Percentiles rank a stretch among this genome's conserved stretches.
phyloP scores from a whole-genome alignment of 306 rosid genomes.

The Quercus parvula region DNA sequence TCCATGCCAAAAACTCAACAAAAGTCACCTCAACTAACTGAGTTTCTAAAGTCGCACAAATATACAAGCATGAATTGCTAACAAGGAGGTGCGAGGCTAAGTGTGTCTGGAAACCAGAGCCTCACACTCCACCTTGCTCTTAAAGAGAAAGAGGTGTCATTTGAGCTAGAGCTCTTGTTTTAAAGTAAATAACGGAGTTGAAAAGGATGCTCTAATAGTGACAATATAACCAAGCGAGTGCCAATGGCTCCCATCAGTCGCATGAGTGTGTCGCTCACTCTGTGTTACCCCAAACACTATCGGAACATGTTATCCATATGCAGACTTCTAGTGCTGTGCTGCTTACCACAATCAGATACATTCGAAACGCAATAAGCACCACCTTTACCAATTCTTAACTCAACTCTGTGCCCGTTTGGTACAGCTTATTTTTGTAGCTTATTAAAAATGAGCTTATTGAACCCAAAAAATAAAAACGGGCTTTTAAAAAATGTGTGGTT shows the following conservation, averaged over 20 bases:
- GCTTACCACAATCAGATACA: not conserved
- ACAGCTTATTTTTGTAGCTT: no score
- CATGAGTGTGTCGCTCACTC: not conserved
- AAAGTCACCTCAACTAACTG: not conserved
- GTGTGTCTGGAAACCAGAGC: no score
- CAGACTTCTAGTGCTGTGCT: not conserved
- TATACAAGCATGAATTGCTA: not conserved
- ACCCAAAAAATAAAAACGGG: no score
- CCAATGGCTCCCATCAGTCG: not conserved
- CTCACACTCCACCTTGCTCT: no score
- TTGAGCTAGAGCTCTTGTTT: not conserved
- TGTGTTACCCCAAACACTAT: not conserved
- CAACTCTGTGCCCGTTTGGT: no score
- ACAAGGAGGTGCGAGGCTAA: no score
- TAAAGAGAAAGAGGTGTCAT: not conserved
- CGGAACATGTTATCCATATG: not conserved
- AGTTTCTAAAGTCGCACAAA: not conserved
- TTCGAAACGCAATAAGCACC: not conserved
- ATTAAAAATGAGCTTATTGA: no score
- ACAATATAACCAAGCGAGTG: not conserved
- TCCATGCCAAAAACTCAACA: no score
- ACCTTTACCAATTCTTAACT: no score
- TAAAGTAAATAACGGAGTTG: not conserved
- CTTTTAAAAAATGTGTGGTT: no score
- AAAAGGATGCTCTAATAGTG: not conserved